phyloP scores from a whole-genome alignment of 495 filamentous ascomycete species.

The Poronia punctata region DNA sequence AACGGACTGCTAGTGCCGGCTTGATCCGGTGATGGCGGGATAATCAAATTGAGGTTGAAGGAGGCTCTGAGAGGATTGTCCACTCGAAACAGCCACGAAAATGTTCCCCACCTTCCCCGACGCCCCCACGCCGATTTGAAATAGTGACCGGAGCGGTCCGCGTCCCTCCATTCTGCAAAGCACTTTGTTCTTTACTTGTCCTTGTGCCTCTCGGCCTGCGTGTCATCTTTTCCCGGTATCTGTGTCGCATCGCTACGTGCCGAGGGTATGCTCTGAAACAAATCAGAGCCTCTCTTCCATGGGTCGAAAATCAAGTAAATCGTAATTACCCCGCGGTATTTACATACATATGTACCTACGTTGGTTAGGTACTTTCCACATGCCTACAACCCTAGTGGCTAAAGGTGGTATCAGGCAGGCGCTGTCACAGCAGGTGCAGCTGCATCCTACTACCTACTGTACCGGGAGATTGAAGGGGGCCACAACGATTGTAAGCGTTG shows the following conservation, averaged over 20 bases:
- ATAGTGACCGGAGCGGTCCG: constrained; percentile 1
- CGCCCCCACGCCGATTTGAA: constrained; percentile 13
- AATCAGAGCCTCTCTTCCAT: not conserved
- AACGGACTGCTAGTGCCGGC: constrained; percentile 6
- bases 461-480: too few relatives aligned
- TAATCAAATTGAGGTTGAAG: not conserved
- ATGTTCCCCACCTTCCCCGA: constrained; percentile 9
- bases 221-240: not conserved
- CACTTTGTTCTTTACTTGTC: too few relatives aligned
- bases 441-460: too few relatives aligned
- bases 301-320: not conserved
- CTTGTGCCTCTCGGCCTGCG: not conserved
- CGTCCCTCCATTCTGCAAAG: too few relatives aligned
- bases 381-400: too few relatives aligned
- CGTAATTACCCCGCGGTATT: too few relatives aligned
- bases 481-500: too few relatives aligned
- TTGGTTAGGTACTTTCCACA: too few relatives aligned
- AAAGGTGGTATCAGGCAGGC: too few relatives aligned
- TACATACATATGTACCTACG: too few relatives aligned
- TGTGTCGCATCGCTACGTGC: not conserved
- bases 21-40: constrained; percentile 1
- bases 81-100: not conserved
- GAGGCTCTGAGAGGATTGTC: constrained; percentile 7
- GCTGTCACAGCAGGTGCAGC: too few relatives aligned
- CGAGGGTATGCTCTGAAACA: not conserved